Conservation (phyloP, 2,329 filamentous ascomycete species). For the Blastomyces parvus region DNA sequence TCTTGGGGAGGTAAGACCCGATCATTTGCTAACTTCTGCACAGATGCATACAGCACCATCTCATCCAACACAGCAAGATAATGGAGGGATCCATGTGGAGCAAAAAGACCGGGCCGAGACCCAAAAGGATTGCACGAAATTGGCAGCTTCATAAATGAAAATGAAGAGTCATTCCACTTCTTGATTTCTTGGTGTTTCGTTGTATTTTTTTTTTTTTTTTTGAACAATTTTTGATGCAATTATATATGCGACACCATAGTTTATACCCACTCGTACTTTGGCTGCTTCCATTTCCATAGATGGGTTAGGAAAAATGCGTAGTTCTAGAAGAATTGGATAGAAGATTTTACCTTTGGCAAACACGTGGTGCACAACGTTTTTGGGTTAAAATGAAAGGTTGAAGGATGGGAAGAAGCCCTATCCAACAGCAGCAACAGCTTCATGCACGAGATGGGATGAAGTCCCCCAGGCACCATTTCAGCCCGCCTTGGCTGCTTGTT, state of each 20-base stretch:
- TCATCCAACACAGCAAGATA: neutral
- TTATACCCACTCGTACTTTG: neutral
- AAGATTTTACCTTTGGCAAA: neutral
- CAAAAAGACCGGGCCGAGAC: neutral
- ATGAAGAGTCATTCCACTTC: neutral
- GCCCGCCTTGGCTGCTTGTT: neutral
- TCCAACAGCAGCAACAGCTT: neutral
- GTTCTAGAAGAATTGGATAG: neutral
- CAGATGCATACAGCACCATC: conserved; percentile 2
- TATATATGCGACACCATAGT: neutral
- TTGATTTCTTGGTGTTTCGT: neutral
- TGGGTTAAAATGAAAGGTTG: neutral
- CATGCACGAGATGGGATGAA: neutral
- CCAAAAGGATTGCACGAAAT: neutral
- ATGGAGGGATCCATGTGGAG: neutral
- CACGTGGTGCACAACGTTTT: neutral
- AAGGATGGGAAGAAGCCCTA: neutral
- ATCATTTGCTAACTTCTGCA: neutral
- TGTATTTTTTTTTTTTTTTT: neutral
- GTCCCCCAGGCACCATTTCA: neutral
- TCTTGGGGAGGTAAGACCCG: neutral
- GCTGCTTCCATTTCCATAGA: neutral
- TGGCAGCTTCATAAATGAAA: neutral
- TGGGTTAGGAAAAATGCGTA: neutral
- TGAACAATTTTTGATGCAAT: neutral